These are phyloP conservation scores for Diplodia seriata DNA, from an alignment of 2,329 filamentous ascomycete species.

Conservation along the genomic window DNA sequence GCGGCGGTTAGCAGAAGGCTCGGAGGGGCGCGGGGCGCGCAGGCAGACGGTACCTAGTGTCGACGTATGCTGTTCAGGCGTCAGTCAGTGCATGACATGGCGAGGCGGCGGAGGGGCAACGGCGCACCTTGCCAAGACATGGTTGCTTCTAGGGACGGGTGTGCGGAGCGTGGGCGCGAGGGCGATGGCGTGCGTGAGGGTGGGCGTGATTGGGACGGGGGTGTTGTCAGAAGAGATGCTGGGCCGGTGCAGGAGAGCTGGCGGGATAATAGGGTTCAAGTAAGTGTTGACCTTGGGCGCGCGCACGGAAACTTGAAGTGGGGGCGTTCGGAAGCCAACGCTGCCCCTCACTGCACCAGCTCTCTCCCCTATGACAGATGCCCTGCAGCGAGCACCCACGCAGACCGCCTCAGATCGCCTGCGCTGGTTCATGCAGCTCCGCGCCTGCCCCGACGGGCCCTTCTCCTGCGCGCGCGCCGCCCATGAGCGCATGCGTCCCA, in stretches of 20 bases:
- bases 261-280: conserved; percentile 34
- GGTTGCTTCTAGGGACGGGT: conserved; percentile 36
- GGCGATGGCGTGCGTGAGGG: conserved; percentile 33
- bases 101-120: conserved; percentile 31
- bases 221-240: conserved; percentile 40
- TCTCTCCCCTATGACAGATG: conserved; percentile 14
- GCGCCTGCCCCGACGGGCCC: conserved; percentile 1
- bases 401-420: conserved; percentile 32
- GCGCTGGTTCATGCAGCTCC: conserved; percentile 31
- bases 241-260: conserved; percentile 20
- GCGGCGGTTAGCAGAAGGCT: conserved; percentile 29
- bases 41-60: conserved; percentile 45
- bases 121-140: conserved; percentile 54
- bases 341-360: conserved; percentile 31
- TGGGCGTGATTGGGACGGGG: conserved; percentile 35
- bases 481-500: conserved; percentile 14
- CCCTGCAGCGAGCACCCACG: conserved; percentile 14
- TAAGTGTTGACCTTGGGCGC: conserved; percentile 30
- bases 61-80: conserved; percentile 48
- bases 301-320: conserved; percentile 32
- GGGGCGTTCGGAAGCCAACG: conserved; percentile 28
- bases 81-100: conserved; percentile 38
- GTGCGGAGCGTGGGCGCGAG: conserved; percentile 16
- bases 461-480: conserved; percentile 18
- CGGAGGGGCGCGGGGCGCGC: not conserved